Evolutionary conservation across 2,329 filamentous ascomycete species (phyloP).

Genomic region (Pseudonectria buxi): DNA sequence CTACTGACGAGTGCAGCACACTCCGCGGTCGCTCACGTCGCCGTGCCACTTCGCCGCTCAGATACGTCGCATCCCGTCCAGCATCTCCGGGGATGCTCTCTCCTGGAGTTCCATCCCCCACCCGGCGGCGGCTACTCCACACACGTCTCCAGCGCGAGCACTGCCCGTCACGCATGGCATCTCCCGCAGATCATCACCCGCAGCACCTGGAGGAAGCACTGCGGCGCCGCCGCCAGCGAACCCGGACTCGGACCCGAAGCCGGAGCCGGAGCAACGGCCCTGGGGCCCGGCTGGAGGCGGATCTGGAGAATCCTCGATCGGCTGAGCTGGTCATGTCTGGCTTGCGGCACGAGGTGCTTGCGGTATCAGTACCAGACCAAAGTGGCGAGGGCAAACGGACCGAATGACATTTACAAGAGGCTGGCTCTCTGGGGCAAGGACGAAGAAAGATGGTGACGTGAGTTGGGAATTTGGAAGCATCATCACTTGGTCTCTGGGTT

Average conservation of each 20-base stretch:
- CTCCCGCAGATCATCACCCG: slow-evolving; percentile 26
- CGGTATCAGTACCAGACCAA: slow-evolving; percentile 16
- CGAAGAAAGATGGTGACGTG: too few species aligned
- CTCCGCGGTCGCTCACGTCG: slow-evolving; percentile 35
- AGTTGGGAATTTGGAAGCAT: too few species aligned
- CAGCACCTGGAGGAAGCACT: slow-evolving; percentile 4
- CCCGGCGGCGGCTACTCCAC: slow-evolving; percentile 34
- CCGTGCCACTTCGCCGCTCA: slow-evolving; percentile 31
- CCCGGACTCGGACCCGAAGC: slow-evolving; percentile 26
- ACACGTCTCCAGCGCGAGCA: slow-evolving; percentile 38
- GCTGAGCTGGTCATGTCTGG: slow-evolving; percentile 24
- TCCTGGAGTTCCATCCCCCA: slow-evolving; percentile 32
- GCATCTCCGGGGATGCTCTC: slow-evolving; percentile 18
- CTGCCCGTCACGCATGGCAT: slow-evolving; percentile 33
- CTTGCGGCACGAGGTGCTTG: slow-evolving; percentile 29
- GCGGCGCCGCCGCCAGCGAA: slow-evolving; percentile 29
- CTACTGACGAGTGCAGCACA: slow-evolving; percentile 35
- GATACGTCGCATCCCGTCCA: slow-evolving; percentile 23
- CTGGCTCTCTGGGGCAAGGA: too few species aligned
- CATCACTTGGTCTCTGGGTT: too few species aligned
- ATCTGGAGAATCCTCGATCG: slow-evolving; percentile 18
- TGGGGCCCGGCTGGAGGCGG: slow-evolving; percentile 24
- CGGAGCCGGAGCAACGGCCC: slow-evolving; percentile 15
- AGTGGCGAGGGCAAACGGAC: slow-evolving; percentile 7
- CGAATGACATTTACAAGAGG: slow-evolving; percentile 1